Conservation (phyloP, 1,284 basidiomycete genomes). For the Leccinum glutinopallens region DNA sequence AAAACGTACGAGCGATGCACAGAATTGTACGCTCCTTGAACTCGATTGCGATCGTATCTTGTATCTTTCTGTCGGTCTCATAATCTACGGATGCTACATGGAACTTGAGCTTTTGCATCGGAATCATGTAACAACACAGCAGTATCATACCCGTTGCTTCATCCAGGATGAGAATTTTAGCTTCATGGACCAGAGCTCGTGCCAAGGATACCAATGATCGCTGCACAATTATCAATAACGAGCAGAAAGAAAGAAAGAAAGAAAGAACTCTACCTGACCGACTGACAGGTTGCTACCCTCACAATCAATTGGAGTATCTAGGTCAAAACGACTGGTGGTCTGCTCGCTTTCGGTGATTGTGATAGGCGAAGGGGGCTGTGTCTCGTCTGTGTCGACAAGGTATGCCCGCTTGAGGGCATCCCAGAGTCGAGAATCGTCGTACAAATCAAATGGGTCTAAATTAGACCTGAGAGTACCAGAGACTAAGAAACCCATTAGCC, state of each 20-base stretch:
- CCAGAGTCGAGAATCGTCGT: conserved; percentile 79
- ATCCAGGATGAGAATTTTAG: conserved; percentile 77
- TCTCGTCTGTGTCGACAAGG: conserved; percentile 55
- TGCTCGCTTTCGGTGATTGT: neutral
- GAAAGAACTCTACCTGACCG: conserved; percentile 54
- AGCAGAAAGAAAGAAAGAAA: neutral
- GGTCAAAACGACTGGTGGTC: conserved; percentile 60
- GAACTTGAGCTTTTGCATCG: conserved; percentile 4
- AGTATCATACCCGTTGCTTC: conserved; percentile 59
- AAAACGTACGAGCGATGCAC: conserved; percentile 71
- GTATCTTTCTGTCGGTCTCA: conserved; percentile 84
- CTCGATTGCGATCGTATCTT: conserved; percentile 83
- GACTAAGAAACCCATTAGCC: conserved; percentile 40
- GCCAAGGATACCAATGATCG: conserved; percentile 82
- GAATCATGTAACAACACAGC: neutral
- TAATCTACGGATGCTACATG: conserved; percentile 71
- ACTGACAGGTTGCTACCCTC: conserved; percentile 85
- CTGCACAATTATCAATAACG: conserved; percentile 41
- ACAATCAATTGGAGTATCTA: conserved; percentile 82
- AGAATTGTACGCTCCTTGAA: conserved; percentile 80
- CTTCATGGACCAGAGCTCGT: conserved; percentile 78
- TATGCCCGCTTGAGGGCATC: conserved; percentile 82
- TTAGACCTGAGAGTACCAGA: conserved; percentile 83
- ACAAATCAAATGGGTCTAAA: conserved; percentile 76
- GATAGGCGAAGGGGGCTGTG: conserved; percentile 4